These are phyloP conservation scores for Crithidia sp. DNA, from an alignment of 208 protist genomes.

Conservation along the genomic window DNA sequence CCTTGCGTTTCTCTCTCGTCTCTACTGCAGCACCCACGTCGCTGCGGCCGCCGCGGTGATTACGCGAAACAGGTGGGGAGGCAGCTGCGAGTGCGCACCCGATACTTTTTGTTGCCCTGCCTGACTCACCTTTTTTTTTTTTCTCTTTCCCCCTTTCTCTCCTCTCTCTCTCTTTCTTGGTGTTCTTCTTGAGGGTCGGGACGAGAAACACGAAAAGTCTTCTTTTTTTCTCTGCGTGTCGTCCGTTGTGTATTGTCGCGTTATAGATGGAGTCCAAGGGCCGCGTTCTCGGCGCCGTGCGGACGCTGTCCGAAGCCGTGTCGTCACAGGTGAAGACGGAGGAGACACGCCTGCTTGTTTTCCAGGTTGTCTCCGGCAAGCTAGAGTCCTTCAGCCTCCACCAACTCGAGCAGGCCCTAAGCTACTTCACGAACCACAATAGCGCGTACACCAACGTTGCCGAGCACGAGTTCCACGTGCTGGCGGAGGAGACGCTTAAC, in stretches of 20 bases:
- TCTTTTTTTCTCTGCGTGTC: neutral
- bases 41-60: too few relatives aligned
- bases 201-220: neutral
- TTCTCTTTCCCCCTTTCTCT: conserved; percentile 10
- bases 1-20: too few relatives aligned
- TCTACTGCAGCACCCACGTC: too few relatives aligned
- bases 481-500: conserved; percentile 86
- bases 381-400: conserved; percentile 49
- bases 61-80: too few relatives aligned
- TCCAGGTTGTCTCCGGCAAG: conserved; percentile 39
- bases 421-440: conserved; percentile 83
- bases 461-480: conserved; percentile 69
- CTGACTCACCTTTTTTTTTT: neutral
- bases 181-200: too few relatives aligned
- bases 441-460: conserved; percentile 76
- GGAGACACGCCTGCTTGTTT: conserved; percentile 40
- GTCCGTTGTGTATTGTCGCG: neutral
- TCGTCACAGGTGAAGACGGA: conserved; percentile 36
- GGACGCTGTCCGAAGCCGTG: conserved; percentile 65
- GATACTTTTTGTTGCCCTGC: neutral
- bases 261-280: conserved; percentile 28
- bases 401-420: conserved; percentile 63
- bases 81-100: too few relatives aligned
- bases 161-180: neutral
- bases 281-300: conserved; percentile 76